A percentile compares a stretch with the other conserved stretches of the same genome.
These are phyloP conservation scores for Geosmithia morbida DNA, from an alignment of 2,329 filamentous ascomycete genomes.

Conservation along the genomic window DNA sequence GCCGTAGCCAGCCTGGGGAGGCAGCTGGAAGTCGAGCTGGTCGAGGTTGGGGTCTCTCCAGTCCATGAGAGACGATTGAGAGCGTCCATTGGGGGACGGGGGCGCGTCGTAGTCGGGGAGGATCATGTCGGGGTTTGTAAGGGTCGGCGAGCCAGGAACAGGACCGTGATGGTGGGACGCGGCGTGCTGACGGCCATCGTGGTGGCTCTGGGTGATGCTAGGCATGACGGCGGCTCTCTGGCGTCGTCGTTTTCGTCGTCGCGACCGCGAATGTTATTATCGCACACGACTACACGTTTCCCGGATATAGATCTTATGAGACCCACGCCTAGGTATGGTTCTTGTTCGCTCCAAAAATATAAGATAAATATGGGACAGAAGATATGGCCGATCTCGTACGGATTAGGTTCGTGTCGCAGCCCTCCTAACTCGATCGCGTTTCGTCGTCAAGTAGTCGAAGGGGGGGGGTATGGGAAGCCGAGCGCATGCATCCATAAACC, in stretches of 20 bases:
- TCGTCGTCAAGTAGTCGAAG: no score
- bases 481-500: no score
- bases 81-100: slow-evolving; percentile 34
- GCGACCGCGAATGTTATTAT: background rate
- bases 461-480: no score
- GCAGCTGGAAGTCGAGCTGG: slow-evolving; percentile 25
- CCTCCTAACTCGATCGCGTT: no score
- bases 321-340: no score
- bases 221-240: background rate
- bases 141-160: slow-evolving; percentile 61
- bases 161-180: slow-evolving; percentile 8
- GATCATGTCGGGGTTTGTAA: slow-evolving; percentile 93
- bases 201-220: background rate
- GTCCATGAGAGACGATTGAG: slow-evolving; percentile 34
- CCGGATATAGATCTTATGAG: no score
- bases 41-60: slow-evolving; percentile 32
- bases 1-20: slow-evolving; percentile 19
- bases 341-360: no score
- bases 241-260: background rate
- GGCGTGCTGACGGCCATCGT: slow-evolving; percentile 1
- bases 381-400: no score
- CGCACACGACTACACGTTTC: no score
- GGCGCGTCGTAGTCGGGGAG: slow-evolving; percentile 58
- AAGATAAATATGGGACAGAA: no score
- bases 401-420: no score